Evolutionary conservation across 2,329 filamentous ascomycete species (phyloP).

Genomic region (Madurella fahalii): DNA sequence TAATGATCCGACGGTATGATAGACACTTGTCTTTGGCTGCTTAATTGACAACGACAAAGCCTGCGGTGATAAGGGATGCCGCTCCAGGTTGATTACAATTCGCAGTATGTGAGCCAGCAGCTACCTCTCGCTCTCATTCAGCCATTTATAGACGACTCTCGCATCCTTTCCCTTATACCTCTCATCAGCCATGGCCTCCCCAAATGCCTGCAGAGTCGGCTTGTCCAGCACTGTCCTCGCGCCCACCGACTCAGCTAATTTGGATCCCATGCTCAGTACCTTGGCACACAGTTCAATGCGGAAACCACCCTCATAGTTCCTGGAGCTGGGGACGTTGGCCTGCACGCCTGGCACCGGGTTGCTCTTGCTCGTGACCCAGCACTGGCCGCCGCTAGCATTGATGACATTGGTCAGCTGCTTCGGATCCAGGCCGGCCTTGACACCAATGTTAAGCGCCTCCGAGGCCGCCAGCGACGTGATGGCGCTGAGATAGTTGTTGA

Average conservation of each 20-base stretch:
- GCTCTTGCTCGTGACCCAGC: slow-evolving; percentile 32
- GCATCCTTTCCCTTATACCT: slow-evolving; percentile 31
- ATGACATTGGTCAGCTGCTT: slow-evolving; percentile 60
- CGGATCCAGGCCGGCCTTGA: slow-evolving; percentile 35
- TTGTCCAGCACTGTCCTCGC: slow-evolving; percentile 28
- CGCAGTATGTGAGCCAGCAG: no score
- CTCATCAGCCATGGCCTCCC: slow-evolving; percentile 28
- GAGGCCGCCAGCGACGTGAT: slow-evolving; percentile 53
- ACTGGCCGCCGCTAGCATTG: slow-evolving; percentile 60
- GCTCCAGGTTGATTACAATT: background rate
- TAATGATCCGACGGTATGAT: no score
- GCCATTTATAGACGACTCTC: slow-evolving; percentile 32
- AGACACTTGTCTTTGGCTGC: no score
- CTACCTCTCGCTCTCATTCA: slow-evolving; percentile 26
- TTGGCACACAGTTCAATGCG: slow-evolving; percentile 31
- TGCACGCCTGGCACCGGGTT: slow-evolving; percentile 33
- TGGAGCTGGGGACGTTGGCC: slow-evolving; percentile 28
- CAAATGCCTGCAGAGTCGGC: slow-evolving; percentile 28
- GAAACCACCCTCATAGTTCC: slow-evolving; percentile 32
- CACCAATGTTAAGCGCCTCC: slow-evolving; percentile 37
- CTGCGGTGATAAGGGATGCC: background rate
- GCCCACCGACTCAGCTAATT: slow-evolving; percentile 28
- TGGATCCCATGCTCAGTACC: slow-evolving; percentile 30
- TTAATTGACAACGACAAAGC: no score
- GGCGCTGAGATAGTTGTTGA: slow-evolving; percentile 70